phyloP scores from a whole-genome alignment of 306 rosid genomes.

The Cyclanthera cordifolia region DNA sequence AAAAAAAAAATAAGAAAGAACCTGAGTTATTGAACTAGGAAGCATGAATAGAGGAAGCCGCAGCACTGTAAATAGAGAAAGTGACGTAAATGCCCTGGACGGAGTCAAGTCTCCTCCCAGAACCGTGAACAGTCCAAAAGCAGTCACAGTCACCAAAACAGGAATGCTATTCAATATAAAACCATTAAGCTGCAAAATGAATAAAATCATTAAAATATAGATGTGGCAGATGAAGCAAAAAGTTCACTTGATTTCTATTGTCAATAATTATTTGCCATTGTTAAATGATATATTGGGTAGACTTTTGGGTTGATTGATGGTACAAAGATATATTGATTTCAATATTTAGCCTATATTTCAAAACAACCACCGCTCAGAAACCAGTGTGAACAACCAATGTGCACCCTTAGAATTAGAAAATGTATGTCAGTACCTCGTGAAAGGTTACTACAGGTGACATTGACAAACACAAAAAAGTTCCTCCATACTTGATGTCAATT shows the following conservation, averaged over 20 bases:
- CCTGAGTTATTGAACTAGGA: conserved; percentile 94
- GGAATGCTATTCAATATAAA: conserved; percentile 85
- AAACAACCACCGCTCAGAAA: too few species aligned
- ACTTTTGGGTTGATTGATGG: too few species aligned
- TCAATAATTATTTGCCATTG: neutral
- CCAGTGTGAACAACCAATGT: neutral
- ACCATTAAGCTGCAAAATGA: conserved; percentile 56
- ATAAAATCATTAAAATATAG: neutral
- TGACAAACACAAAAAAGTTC: neutral
- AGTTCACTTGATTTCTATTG: neutral
- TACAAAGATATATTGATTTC: too few species aligned
- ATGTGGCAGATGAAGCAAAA: neutral
- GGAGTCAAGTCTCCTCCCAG: conserved; percentile 95
- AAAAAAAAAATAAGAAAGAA: conserved; percentile 12
- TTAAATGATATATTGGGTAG: neutral
- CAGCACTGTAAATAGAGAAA: conserved; percentile 87
- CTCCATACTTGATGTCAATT: neutral
- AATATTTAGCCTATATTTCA: too few species aligned
- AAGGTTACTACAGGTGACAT: neutral
- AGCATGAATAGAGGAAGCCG: conserved; percentile 97
- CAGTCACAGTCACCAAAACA: conserved; percentile 80
- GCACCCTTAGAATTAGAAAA: neutral
- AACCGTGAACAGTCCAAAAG: conserved; percentile 88
- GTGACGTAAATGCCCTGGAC: conserved; percentile 89
- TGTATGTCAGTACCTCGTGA: neutral